phyloP scores from a whole-genome alignment of 139 green algal genomes.

The Picochlorum costavermella region DNA sequence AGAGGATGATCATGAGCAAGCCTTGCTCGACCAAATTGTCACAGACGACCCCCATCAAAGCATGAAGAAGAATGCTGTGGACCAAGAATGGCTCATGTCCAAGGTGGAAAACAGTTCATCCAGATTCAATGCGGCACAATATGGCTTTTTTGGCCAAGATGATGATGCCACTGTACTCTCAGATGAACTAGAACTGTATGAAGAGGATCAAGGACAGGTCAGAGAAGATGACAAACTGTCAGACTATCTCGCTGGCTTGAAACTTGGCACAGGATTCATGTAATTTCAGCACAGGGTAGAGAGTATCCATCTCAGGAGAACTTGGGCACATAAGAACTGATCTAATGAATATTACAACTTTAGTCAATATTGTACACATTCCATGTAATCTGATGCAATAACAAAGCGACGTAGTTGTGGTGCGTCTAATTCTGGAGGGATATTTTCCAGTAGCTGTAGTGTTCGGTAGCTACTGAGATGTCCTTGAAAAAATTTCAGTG shows the following conservation, averaged over 20 bases:
- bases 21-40: not conserved
- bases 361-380: too few species aligned
- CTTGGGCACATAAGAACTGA: not conserved
- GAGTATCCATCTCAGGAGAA: not conserved
- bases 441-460: too few species aligned
- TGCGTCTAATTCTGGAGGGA: too few species aligned
- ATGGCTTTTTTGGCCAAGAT: conserved; percentile 31
- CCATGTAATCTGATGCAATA: too few species aligned
- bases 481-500: too few species aligned
- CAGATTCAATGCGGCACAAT: conserved; percentile 26
- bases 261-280: conserved; percentile 28
- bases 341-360: not conserved
- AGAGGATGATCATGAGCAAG: conserved; percentile 4
- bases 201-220: not conserved
- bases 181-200: not conserved
- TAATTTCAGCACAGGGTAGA: not conserved
- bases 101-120: conserved; percentile 11
- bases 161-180: not conserved
- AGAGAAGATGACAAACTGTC: not conserved
- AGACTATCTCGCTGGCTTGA: conserved; percentile 17
- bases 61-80: not conserved
- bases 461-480: too few species aligned
- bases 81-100: not conserved
- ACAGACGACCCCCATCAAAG: not conserved
- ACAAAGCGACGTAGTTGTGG: too few species aligned